A percentile compares a stretch with the other conserved stretches of the same genome.
Evolutionary conservation across 1,139 yeast genomes (phyloP).

Genomic region (Wickerhamomyces sp.): DNA sequence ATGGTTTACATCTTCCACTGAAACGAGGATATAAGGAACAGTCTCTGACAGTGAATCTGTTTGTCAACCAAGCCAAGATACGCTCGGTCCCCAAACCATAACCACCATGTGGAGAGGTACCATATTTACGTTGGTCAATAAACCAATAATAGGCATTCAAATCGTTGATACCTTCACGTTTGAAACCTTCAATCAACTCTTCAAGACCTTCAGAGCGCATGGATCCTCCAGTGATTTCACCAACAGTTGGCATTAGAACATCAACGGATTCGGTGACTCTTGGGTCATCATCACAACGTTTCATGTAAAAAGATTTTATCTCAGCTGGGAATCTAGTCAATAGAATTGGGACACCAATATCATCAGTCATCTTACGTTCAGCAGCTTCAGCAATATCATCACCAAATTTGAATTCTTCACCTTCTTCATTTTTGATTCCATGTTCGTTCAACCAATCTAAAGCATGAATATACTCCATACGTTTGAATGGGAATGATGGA

Average conservation of each 20-base stretch:
- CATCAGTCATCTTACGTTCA: constrained; percentile 97
- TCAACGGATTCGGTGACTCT: constrained; percentile 98
- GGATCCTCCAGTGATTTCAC: constrained; percentile 97
- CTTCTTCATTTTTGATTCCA: constrained; percentile 90
- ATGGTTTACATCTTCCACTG: constrained; percentile 97
- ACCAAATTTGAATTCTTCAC: constrained; percentile 87
- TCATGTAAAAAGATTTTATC: constrained; percentile 97
- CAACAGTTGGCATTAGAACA: constrained; percentile 97
- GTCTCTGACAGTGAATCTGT: constrained; percentile 96
- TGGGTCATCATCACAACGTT: constrained; percentile 82
- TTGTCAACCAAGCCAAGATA: constrained; percentile 95
- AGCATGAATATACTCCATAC: constrained; percentile 89
- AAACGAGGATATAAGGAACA: constrained; percentile 97
- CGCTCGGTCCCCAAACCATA: constrained; percentile 98
- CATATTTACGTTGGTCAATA: constrained; percentile 91
- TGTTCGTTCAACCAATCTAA: constrained; percentile 96
- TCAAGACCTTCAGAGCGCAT: constrained; percentile 88
- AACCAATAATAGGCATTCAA: constrained; percentile 86
- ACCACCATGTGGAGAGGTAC: constrained; percentile 98
- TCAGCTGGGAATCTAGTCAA: constrained; percentile 94
- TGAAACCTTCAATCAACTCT: constrained; percentile 83
- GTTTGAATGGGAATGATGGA: constrained; percentile 81
- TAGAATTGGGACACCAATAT: constrained; percentile 86
- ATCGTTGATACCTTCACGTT: constrained; percentile 83
- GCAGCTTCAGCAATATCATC: constrained; percentile 99